Conservation (phyloP, 2,329 filamentous ascomycete genomes). For the Epicoccum sorghinum region DNA sequence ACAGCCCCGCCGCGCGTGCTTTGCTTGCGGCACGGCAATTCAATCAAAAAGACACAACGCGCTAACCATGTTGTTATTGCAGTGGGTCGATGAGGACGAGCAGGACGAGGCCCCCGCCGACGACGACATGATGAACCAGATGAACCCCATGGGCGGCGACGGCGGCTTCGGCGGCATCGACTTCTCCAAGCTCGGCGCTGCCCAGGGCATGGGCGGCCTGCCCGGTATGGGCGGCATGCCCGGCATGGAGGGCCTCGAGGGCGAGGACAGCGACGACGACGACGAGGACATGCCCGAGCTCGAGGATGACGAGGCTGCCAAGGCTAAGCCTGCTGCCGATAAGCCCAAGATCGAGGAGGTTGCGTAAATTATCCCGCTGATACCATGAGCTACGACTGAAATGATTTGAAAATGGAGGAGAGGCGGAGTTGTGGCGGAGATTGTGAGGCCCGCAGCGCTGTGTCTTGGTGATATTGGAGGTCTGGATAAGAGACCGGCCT, state of each 20-base stretch:
- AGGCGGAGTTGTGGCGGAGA: constrained; percentile 3
- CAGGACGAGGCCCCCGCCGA: constrained; percentile 90
- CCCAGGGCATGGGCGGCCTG: constrained; percentile 43
- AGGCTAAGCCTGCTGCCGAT: constrained; percentile 37
- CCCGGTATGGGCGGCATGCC: constrained; percentile 35
- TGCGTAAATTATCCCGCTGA: constrained; percentile 23
- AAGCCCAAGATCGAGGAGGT: constrained; percentile 58
- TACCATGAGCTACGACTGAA: constrained; percentile 20
- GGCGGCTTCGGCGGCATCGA: constrained; percentile 87
- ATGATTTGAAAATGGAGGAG: constrained; percentile 11
- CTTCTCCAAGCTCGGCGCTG: constrained; percentile 80
- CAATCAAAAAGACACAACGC: too few relatives aligned
- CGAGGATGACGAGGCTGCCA: constrained; percentile 45
- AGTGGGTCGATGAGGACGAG: constrained; percentile 98
- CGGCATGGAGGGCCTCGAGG: constrained; percentile 31
- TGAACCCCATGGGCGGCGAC: constrained; percentile 61
- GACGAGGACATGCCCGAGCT: constrained; percentile 82
- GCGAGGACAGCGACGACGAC: constrained; percentile 59
- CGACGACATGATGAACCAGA: constrained; percentile 70
- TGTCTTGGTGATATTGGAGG: too few relatives aligned
- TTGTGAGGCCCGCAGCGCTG: too few relatives aligned
- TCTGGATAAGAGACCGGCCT: too few relatives aligned
- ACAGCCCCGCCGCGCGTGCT: too few relatives aligned
- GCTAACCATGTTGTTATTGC: neutral
- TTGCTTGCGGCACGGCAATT: too few relatives aligned